phyloP scores from a whole-genome alignment of 768 basidiomycete species.

The Flagelloscypha sp. region DNA sequence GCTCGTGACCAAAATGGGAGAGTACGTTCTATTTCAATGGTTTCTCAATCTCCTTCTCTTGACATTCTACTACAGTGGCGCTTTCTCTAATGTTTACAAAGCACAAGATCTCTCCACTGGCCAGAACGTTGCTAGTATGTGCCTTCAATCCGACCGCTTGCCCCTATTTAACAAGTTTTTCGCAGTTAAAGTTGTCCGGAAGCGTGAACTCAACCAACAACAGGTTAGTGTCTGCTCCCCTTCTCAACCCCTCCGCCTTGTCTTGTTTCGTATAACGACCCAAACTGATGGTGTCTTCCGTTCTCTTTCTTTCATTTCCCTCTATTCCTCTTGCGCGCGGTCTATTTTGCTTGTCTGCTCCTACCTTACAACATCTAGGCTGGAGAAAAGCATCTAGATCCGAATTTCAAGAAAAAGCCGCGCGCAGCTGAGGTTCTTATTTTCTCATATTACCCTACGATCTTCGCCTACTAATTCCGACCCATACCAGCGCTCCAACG shows the following conservation, averaged over 20 bases:
- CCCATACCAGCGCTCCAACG: conserved; percentile 78
- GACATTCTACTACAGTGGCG: conserved; percentile 49
- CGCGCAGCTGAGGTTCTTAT: conserved; percentile 91
- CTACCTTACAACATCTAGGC: conserved; percentile 39
- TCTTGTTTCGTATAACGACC: conserved; percentile 11
- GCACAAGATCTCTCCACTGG: conserved; percentile 70
- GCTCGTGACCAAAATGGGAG: conserved; percentile 84
- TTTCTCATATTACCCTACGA: conserved; percentile 26
- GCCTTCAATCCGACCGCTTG: conserved; percentile 9
- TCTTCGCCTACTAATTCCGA: conserved; percentile 10
- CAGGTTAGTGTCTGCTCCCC: conserved; percentile 59
- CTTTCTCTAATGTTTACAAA: conserved; percentile 98
- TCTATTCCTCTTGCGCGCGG: conserved; percentile 29
- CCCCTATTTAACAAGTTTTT: conserved; percentile 13
- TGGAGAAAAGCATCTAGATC: conserved; percentile 88
- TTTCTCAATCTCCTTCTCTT: conserved; percentile 12
- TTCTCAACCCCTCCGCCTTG: conserved; percentile 18
- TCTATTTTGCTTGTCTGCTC: conserved; percentile 12
- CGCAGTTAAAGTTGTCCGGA: conserved; percentile 88
- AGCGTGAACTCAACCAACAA: conserved; percentile 81
- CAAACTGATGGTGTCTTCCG: conserved; percentile 14
- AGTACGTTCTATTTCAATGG: conserved; percentile 46
- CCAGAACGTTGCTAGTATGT: conserved; percentile 75
- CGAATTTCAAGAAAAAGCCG: conserved; percentile 94
- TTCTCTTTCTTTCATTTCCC: conserved; percentile 15